These are phyloP conservation scores for Brassica incana DNA, from an alignment of 345 rosid species.

Conservation along the genomic window DNA sequence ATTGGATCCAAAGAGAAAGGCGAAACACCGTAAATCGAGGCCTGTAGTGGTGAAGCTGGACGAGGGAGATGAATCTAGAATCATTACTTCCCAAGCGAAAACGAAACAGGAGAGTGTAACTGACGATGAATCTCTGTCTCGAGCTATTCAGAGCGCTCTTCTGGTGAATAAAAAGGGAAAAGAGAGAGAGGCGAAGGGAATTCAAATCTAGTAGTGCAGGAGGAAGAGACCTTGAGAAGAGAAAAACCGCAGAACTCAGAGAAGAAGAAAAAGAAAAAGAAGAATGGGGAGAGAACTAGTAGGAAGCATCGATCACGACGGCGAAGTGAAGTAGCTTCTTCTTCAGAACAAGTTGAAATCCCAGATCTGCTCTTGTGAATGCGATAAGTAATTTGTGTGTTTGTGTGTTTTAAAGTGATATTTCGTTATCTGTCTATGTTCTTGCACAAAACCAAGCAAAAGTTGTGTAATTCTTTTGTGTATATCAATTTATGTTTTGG, in stretches of 20 bases:
- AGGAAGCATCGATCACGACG: constrained; percentile 53
- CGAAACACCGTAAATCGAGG: constrained; percentile 62
- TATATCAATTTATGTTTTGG: background rate
- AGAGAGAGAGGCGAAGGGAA: constrained; percentile 4
- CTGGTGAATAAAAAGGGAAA: constrained; percentile 40
- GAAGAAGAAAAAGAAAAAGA: constrained; percentile 43
- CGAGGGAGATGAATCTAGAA: constrained; percentile 51
- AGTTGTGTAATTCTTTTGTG: background rate
- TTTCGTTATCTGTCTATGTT: background rate
- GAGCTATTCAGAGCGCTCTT: constrained; percentile 64
- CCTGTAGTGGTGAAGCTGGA: constrained; percentile 90
- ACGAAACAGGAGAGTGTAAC: constrained; percentile 31
- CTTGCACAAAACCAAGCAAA: background rate
- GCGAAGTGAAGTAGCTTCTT: constrained; percentile 2
- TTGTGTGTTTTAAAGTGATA: background rate
- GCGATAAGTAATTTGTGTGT: background rate
- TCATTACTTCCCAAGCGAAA: constrained; percentile 11
- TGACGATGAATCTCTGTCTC: constrained; percentile 53
- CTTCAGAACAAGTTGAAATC: background rate
- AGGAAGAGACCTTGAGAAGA: background rate
- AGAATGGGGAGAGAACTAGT: constrained; percentile 47
- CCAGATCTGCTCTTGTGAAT: background rate
- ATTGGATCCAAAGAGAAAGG: constrained; percentile 49
- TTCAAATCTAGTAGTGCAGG: background rate
- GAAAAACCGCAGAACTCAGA: constrained; percentile 20